Evolutionary conservation across 2,329 filamentous ascomycete species (phyloP).

Genomic region (Apiospora hydei): DNA sequence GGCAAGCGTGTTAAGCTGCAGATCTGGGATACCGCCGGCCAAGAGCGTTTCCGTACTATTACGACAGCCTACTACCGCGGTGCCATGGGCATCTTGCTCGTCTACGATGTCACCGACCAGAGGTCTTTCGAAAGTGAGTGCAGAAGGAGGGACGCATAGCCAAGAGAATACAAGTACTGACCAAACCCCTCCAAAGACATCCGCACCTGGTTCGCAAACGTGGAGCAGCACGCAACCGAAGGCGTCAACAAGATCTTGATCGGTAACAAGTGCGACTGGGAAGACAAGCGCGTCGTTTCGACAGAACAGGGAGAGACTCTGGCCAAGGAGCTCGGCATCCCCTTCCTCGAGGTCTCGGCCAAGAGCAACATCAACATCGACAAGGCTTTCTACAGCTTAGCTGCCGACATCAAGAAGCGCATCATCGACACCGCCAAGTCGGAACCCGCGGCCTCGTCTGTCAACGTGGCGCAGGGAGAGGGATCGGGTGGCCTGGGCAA

Average conservation of each 20-base stretch:
- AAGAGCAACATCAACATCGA: slow-evolving; percentile 99
- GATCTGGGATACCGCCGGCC: slow-evolving; percentile 99
- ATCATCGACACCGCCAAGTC: slow-evolving; percentile 90
- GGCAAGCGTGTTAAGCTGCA: slow-evolving; percentile 99
- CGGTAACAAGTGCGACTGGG: slow-evolving; percentile 99
- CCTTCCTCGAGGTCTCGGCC: slow-evolving; percentile 97
- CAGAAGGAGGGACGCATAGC: slow-evolving; percentile 22
- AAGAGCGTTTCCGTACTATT: slow-evolving; percentile 98
- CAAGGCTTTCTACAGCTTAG: slow-evolving; percentile 95
- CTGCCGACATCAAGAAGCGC: slow-evolving; percentile 97
- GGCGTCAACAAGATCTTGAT: slow-evolving; percentile 99
- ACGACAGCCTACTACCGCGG: slow-evolving; percentile 98
- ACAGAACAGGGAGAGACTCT: slow-evolving; percentile 93
- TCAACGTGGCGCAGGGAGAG: slow-evolving; percentile 73
- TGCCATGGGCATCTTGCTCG: slow-evolving; percentile 96
- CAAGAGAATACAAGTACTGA: slow-evolving; percentile 31
- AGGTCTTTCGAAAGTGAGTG: slow-evolving; percentile 87
- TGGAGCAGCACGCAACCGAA: slow-evolving; percentile 97
- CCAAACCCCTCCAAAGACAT: slow-evolving; percentile 71
- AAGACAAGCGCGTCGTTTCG: slow-evolving; percentile 95
- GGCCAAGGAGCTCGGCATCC: slow-evolving; percentile 94
- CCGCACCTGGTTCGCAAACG: slow-evolving; percentile 98
- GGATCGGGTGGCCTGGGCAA: slow-evolving; percentile 66
- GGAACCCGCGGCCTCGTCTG: slow-evolving; percentile 66
- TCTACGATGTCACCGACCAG: slow-evolving; percentile 98